A percentile compares a stretch with the other conserved stretches of the same genome.
phyloP scores from a whole-genome alignment of 768 basidiomycete genomes.

The Leucosporidium yakuticum region DNA sequence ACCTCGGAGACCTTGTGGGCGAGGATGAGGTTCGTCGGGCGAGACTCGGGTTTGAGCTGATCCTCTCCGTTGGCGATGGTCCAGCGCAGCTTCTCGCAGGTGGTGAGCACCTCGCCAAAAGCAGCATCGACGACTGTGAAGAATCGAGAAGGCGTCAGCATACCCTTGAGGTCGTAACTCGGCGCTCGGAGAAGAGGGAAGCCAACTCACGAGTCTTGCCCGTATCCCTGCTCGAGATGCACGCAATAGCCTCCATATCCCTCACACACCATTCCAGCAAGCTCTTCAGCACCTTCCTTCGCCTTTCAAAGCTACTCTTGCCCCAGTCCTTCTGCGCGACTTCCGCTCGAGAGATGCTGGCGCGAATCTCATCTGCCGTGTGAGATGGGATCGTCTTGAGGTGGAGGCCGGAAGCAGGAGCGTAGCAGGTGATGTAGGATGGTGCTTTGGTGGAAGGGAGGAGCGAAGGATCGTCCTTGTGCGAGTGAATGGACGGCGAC shows the following conservation, averaged over 20 bases:
- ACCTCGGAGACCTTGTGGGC: slow-evolving; percentile 47
- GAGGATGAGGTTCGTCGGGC: slow-evolving; percentile 53
- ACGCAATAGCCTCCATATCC: slow-evolving; percentile 78
- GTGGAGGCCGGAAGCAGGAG: slow-evolving; percentile 81
- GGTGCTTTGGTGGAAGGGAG: slow-evolving; percentile 50
- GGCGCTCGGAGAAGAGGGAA: neutral
- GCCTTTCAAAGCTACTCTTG: slow-evolving; percentile 65
- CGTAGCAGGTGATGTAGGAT: slow-evolving; percentile 81
- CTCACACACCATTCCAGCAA: slow-evolving; percentile 86
- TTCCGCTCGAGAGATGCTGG: slow-evolving; percentile 63
- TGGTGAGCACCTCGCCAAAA: slow-evolving; percentile 90
- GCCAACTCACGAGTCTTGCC: slow-evolving; percentile 77
- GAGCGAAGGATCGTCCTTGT: slow-evolving; percentile 55
- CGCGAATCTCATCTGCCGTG: slow-evolving; percentile 60
- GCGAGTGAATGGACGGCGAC: slow-evolving; percentile 61
- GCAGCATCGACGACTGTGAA: slow-evolving; percentile 79
- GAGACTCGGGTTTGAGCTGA: slow-evolving; percentile 63
- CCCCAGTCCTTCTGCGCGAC: slow-evolving; percentile 69
- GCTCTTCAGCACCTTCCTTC: slow-evolving; percentile 76
- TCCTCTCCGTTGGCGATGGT: slow-evolving; percentile 76
- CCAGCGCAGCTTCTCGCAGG: slow-evolving; percentile 91
- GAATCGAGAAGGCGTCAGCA: slow-evolving; percentile 8
- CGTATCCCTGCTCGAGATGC: slow-evolving; percentile 84
- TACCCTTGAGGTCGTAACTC: neutral
- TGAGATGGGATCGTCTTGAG: slow-evolving; percentile 73